Conservation (phyloP, 2,329 filamentous ascomycete species). For the Aspergillus japonicus region DNA sequence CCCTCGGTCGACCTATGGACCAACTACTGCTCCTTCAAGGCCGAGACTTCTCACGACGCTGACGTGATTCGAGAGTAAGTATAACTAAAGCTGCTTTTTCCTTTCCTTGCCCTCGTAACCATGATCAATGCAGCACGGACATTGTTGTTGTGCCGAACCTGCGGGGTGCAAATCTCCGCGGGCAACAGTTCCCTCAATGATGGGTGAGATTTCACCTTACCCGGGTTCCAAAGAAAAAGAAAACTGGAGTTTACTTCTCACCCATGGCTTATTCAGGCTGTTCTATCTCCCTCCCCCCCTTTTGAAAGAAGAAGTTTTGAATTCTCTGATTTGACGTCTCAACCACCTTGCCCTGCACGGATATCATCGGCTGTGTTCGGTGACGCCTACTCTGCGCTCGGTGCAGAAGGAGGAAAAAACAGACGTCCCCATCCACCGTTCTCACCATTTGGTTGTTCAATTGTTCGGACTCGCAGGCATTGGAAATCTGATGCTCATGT, state of each 20-base stretch:
- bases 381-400: constrained; percentile 35
- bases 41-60: constrained; percentile 92
- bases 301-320: constrained; percentile 26
- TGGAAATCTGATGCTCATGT: constrained; percentile 42
- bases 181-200: constrained; percentile 45
- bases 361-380: constrained; percentile 33
- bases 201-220: constrained; percentile 68
- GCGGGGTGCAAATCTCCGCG: constrained; percentile 33
- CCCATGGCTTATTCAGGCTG: constrained; percentile 53
- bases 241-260: constrained; percentile 50
- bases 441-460: constrained; percentile 39
- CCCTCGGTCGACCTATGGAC: constrained; percentile 96
- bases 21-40: constrained; percentile 96
- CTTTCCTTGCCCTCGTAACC: constrained; percentile 57
- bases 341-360: constrained; percentile 28
- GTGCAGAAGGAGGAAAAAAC: constrained; percentile 27
- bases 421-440: constrained; percentile 26
- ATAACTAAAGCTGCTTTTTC: constrained; percentile 57
- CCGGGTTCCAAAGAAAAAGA: constrained; percentile 27
- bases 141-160: constrained; percentile 37
- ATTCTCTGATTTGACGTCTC: constrained; percentile 24
- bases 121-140: constrained; percentile 42
- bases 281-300: constrained; percentile 47
- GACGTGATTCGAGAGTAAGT: constrained; percentile 99
- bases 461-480: constrained; percentile 38